phyloP scores from a whole-genome alignment of 257 asterid genomes.

The Solanum okadae region DNA sequence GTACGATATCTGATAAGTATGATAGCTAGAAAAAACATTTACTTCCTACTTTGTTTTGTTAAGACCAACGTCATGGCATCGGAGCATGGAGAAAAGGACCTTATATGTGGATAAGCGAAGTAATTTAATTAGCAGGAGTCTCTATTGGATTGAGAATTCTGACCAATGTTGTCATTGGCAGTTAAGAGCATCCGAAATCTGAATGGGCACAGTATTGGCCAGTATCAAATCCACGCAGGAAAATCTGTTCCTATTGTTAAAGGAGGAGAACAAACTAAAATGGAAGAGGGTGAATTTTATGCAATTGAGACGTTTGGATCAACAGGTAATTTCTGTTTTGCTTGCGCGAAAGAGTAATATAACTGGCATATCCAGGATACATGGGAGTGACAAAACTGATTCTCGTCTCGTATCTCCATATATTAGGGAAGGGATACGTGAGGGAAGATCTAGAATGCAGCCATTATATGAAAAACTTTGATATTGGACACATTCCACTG shows the following conservation, averaged over 20 bases:
- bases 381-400: not conserved
- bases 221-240: constrained; percentile 95
- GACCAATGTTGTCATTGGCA: constrained; percentile 28
- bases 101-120: not conserved
- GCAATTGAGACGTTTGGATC: constrained; percentile 98
- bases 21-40: not conserved
- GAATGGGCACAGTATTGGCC: constrained; percentile 94
- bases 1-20: constrained; percentile 20
- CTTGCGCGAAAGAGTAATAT: not conserved
- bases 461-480: constrained; percentile 97
- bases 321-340: constrained; percentile 42
- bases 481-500: constrained; percentile 83
- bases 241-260: constrained; percentile 96
- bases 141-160: not conserved
- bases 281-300: constrained; percentile 99
- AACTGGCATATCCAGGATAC: not conserved
- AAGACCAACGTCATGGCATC: not conserved
- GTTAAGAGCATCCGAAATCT: constrained; percentile 92
- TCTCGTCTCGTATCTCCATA: not conserved
- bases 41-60: not conserved
- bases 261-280: constrained; percentile 97
- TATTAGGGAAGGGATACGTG: constrained; percentile 82
- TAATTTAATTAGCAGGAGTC: not conserved
- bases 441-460: constrained; percentile 99
- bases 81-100: not conserved